Evolutionary conservation across 2,329 filamentous ascomycete genomes (phyloP).

Genomic region (Microsporum canis): DNA sequence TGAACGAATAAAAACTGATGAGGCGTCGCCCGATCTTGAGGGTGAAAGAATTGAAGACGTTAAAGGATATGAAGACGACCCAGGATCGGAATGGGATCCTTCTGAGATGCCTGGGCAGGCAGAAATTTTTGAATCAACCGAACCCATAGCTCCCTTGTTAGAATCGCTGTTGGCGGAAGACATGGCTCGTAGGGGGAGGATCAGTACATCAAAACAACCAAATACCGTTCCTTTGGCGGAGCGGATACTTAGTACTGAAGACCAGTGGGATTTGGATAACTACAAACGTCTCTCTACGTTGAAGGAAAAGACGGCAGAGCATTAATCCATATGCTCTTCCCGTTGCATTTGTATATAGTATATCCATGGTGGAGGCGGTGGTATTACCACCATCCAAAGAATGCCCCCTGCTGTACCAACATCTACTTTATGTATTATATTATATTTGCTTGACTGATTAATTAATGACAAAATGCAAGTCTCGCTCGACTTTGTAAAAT

Average conservation of each 20-base stretch:
- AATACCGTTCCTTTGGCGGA: not conserved
- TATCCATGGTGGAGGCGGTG: not conserved
- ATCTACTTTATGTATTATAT: conserved; percentile 3
- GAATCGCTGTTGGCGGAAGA: conserved; percentile 11
- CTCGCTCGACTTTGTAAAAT: not conserved
- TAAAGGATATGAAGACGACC: not conserved
- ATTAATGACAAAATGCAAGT: not conserved
- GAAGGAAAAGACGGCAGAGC: not conserved
- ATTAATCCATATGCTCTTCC: not conserved
- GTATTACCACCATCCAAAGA: not conserved
- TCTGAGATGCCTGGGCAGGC: not conserved
- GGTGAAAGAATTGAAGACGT: not conserved
- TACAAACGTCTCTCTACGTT: conserved; percentile 1
- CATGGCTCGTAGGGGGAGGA: conserved; percentile 4
- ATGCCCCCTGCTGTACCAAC: not conserved
- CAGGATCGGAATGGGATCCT: not conserved
- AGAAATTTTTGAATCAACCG: not conserved
- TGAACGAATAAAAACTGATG: not conserved
- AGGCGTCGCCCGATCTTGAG: not conserved
- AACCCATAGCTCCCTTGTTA: conserved; percentile 6
- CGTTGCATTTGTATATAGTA: conserved; percentile 5
- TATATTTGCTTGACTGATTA: not conserved
- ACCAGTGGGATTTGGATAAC: conserved; percentile 10
- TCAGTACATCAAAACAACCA: not conserved
- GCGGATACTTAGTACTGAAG: conserved; percentile 2